These are phyloP conservation scores for Fagopyrum homotropicum DNA, from an alignment of 148 eudicot genomes.

Conservation along the genomic window DNA sequence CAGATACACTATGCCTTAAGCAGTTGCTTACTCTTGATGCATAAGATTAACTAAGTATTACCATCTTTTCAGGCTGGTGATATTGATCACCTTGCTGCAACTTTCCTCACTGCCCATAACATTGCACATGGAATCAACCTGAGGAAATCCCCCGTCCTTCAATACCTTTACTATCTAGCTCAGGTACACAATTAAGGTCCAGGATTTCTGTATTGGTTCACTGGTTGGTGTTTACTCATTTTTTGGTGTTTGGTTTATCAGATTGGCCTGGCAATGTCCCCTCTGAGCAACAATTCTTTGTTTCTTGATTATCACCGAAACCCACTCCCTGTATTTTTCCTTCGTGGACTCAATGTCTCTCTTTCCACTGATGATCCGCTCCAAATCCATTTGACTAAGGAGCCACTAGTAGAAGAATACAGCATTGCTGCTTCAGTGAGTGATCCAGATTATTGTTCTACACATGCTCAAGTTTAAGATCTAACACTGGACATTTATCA, in stretches of 20 bases:
- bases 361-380: conserved; percentile 79
- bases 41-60: neutral
- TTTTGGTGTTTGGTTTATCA: conserved; percentile 16
- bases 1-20: neutral
- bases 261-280: conserved; percentile 83
- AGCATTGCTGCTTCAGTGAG: conserved; percentile 92
- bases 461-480: conserved; percentile 2
- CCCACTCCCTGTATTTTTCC: conserved; percentile 76
- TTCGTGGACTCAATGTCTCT: conserved; percentile 75
- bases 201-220: neutral
- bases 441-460: conserved; percentile 13
- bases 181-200: conserved; percentile 37
- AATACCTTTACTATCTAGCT: conserved; percentile 74
- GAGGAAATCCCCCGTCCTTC: conserved; percentile 75
- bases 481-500: conserved; percentile 15
- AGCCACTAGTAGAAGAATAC: conserved; percentile 75
- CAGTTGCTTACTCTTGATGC: neutral
- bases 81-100: conserved; percentile 75
- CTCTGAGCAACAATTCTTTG: conserved; percentile 76
- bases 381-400: conserved; percentile 83
- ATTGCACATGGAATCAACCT: conserved; percentile 78
- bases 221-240: neutral
- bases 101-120: conserved; percentile 69
- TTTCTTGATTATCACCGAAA: conserved; percentile 78
- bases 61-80: conserved; percentile 59